These are phyloP conservation scores for Leishmania major DNA, from an alignment of 208 protist genomes.

Conservation along the genomic window DNA sequence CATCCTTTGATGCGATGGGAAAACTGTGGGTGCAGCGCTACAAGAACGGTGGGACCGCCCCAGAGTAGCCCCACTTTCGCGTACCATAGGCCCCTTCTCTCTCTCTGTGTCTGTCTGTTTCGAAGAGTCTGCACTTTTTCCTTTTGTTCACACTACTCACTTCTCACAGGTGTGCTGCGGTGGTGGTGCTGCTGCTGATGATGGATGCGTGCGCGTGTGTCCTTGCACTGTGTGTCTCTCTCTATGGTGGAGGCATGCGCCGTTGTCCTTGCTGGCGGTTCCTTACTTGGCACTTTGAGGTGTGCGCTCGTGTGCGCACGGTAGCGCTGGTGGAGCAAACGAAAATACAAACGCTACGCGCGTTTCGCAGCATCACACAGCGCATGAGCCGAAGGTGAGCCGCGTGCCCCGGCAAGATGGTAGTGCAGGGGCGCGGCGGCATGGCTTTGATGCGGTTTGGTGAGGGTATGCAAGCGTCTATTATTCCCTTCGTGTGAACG, in stretches of 20 bases:
- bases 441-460: neutral
- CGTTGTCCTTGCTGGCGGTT: neutral
- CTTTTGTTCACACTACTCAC: neutral
- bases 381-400: too few species aligned
- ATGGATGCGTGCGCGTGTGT: neutral
- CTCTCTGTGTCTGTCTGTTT: neutral
- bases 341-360: neutral
- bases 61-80: constrained; percentile 4
- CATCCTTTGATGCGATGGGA: constrained; percentile 68
- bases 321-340: neutral
- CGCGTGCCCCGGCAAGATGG: neutral
- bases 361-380: neutral
- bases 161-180: neutral
- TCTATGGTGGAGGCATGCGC: neutral
- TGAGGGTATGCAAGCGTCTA: neutral
- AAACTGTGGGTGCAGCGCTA: constrained; percentile 82
- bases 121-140: neutral
- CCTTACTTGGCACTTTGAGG: neutral
- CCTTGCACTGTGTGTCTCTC: neutral
- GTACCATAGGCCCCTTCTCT: neutral
- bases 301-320: neutral
- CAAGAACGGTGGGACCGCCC: constrained; percentile 29
- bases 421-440: neutral
- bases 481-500: neutral
- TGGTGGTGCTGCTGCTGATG: neutral